A percentile compares a stretch with the other conserved stretches of the same genome.
These are phyloP conservation scores for Raphidocelis subcapitata DNA, from an alignment of 139 green algal genomes.

Conservation along the genomic window DNA sequence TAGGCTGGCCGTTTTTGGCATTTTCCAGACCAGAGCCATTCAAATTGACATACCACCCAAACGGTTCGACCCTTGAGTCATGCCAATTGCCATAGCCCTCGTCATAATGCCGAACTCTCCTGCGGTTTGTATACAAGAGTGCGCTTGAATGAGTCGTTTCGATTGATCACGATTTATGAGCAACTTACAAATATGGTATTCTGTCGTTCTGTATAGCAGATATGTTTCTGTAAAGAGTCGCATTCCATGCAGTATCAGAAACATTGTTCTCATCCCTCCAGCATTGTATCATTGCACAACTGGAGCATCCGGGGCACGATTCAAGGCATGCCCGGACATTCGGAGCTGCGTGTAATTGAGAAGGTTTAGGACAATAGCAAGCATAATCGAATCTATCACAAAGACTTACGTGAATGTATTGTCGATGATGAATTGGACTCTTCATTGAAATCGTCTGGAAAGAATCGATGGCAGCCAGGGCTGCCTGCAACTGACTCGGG, in stretches of 20 bases:
- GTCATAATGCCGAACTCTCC: slow-evolving; percentile 15
- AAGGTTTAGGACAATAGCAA: background rate
- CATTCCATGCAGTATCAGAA: background rate
- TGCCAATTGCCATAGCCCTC: slow-evolving; percentile 5
- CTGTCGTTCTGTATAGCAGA: slow-evolving; percentile 8
- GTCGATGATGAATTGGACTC: too few relatives aligned
- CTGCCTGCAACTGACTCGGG: slow-evolving; percentile 1
- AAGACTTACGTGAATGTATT: too few relatives aligned
- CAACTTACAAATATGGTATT: slow-evolving; percentile 11
- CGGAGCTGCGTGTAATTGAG: background rate
- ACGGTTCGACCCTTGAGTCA: too few relatives aligned
- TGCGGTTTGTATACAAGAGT: background rate
- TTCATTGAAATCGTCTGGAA: too few relatives aligned
- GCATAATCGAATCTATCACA: too few relatives aligned
- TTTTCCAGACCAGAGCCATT: too few relatives aligned
- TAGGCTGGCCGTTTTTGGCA: too few relatives aligned
- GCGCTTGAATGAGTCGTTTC: too few relatives aligned
- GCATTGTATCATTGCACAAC: slow-evolving; percentile 15
- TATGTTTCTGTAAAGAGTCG: background rate
- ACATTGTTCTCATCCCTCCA: slow-evolving; percentile 1
- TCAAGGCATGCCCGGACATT: background rate
- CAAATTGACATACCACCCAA: too few relatives aligned
- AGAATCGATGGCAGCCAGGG: too few relatives aligned
- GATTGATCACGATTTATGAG: too few relatives aligned
- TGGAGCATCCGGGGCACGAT: slow-evolving; percentile 11